phyloP scores from a whole-genome alignment of 2,329 filamentous ascomycete species.

The Exophiala sp. region DNA sequence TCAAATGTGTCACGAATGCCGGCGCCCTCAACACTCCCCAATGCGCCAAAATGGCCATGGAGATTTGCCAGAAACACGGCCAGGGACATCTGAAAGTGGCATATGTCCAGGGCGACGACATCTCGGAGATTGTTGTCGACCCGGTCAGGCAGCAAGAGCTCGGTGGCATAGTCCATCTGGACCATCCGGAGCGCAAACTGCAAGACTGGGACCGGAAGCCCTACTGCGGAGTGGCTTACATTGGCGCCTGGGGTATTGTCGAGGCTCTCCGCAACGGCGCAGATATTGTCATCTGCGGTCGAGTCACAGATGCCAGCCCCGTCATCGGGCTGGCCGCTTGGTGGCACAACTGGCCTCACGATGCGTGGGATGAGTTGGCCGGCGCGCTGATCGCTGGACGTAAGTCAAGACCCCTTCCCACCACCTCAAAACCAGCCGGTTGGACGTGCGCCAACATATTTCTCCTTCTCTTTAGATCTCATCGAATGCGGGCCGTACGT shows the following conservation, averaged over 20 bases:
- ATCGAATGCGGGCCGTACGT: constrained; percentile 31
- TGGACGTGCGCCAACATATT: no score
- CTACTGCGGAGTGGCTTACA: constrained; percentile 37
- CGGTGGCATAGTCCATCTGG: constrained; percentile 1
- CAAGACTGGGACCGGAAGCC: constrained; percentile 9
- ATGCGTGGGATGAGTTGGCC: constrained; percentile 23
- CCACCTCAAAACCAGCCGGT: no score
- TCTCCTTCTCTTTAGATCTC: no score
- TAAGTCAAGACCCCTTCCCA: no score
- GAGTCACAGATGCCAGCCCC: constrained; percentile 31
- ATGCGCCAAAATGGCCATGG: constrained; percentile 5
- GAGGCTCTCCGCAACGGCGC: constrained; percentile 30
- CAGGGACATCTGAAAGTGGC: background rate
- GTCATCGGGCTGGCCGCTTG: constrained; percentile 27
- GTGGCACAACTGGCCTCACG: constrained; percentile 18
- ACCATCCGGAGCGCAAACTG: background rate
- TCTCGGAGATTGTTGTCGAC: constrained; percentile 2
- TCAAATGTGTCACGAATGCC: constrained; percentile 27
- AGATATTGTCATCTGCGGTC: constrained; percentile 33
- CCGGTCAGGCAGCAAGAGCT: background rate
- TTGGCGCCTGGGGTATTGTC: constrained; percentile 43
- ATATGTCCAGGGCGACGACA: constrained; percentile 6
- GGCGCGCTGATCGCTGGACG: constrained; percentile 31
- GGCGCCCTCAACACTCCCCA: constrained; percentile 21
- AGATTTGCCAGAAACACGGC: constrained; percentile 1